phyloP scores from a whole-genome alignment of 768 basidiomycete species.

The Infundibulicybe gibba region DNA sequence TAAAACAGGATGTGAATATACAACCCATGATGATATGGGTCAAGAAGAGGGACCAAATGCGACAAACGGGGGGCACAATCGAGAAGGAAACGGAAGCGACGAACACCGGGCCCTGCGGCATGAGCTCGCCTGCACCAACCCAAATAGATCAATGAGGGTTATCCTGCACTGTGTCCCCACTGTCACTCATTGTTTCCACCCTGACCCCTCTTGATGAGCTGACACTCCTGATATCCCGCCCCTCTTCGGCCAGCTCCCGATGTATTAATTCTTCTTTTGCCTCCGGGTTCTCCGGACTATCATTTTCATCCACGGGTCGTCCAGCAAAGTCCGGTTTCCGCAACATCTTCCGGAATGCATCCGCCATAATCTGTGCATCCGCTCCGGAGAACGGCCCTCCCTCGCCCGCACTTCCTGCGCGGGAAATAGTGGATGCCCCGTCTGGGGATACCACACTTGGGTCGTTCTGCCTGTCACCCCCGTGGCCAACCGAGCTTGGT shows the following conservation, averaged over 20 bases:
- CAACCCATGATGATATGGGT: slow-evolving; percentile 10
- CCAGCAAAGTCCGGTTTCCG: slow-evolving; percentile 87
- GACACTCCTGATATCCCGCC: slow-evolving; percentile 84
- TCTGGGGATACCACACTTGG: slow-evolving; percentile 55
- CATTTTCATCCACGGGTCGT: slow-evolving; percentile 66
- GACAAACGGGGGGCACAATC: no score
- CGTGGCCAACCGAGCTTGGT: slow-evolving; percentile 27
- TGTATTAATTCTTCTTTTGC: slow-evolving; percentile 47
- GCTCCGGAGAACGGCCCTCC: slow-evolving; percentile 74
- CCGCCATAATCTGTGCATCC: slow-evolving; percentile 91
- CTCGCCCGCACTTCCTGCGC: slow-evolving; percentile 55
- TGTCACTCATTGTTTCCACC: slow-evolving; percentile 67
- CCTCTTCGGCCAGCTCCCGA: slow-evolving; percentile 83
- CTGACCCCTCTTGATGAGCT: slow-evolving; percentile 74
- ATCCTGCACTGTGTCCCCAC: slow-evolving; percentile 46
- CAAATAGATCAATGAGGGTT: slow-evolving; percentile 29
- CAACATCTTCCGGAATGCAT: slow-evolving; percentile 85
- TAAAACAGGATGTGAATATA: slow-evolving; percentile 15
- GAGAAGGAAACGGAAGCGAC: no score
- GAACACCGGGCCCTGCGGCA: no score
- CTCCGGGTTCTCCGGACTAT: slow-evolving; percentile 47
- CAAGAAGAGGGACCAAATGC: no score
- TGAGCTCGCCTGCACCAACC: slow-evolving; percentile 8
- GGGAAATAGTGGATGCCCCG: slow-evolving; percentile 70
- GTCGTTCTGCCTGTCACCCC: slow-evolving; percentile 21